Conservation (phyloP, 2,329 filamentous ascomycete species). For the Fusarium coffeatum region DNA sequence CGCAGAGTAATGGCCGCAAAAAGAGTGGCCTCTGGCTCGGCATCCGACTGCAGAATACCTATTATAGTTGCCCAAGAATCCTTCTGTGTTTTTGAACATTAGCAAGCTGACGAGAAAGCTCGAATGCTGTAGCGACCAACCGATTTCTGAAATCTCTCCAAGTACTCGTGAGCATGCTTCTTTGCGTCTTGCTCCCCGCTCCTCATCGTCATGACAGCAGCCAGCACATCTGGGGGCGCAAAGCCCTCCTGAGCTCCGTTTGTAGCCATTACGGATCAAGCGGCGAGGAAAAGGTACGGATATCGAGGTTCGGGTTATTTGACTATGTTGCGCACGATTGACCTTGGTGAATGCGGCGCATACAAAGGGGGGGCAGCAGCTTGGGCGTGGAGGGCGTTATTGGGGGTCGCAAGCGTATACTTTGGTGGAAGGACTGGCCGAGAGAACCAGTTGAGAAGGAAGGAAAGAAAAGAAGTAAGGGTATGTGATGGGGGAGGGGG, state of each 20-base stretch:
- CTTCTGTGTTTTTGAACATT: constrained; percentile 65
- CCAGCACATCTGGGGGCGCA: constrained; percentile 79
- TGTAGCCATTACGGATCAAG: constrained; percentile 69
- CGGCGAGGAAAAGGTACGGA: constrained; percentile 1
- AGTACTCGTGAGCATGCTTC: constrained; percentile 88
- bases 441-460: constrained; percentile 15
- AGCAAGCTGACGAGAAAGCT: constrained; percentile 7
- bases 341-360: constrained; percentile 39
- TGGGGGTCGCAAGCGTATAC: constrained; percentile 18
- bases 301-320: constrained; percentile 8
- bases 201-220: constrained; percentile 92
- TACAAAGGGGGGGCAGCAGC: constrained; percentile 39
- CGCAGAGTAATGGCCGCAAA: constrained; percentile 97
- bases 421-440: constrained; percentile 14
- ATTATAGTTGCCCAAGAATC: constrained; percentile 93
- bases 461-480: constrained; percentile 16
- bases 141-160: constrained; percentile 98
- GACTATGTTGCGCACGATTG: constrained; percentile 40
- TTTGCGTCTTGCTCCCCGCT: constrained; percentile 85
- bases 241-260: constrained; percentile 76
- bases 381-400: constrained; percentile 19
- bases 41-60: constrained; percentile 83
- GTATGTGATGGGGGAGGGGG: constrained; percentile 16
- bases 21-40: constrained; percentile 86
- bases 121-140: constrained; percentile 60